Evolutionary conservation across 345 rosid species (phyloP).

Genomic region (Psidium guajava): DNA sequence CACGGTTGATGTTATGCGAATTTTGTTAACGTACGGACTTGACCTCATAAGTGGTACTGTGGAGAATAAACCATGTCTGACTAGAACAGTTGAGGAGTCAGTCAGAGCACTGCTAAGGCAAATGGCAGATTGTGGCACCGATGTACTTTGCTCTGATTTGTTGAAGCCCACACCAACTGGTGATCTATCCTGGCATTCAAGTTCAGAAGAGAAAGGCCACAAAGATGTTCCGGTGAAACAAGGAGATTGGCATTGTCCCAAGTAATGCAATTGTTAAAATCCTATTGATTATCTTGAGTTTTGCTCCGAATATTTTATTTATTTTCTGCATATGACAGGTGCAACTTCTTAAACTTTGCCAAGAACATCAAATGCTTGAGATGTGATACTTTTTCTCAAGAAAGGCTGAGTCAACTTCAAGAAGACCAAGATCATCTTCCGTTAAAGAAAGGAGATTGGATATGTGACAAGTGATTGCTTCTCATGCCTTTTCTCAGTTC

Average conservation of each 20-base stretch:
- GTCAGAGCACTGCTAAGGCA: constrained; percentile 57
- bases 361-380: constrained; percentile 70
- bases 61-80: constrained; percentile 53
- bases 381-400: constrained; percentile 47
- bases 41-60: constrained; percentile 32
- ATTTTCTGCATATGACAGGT: constrained; percentile 26
- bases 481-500: neutral
- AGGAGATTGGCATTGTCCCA: constrained; percentile 79
- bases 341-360: constrained; percentile 77
- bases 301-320: neutral
- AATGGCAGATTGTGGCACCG: constrained; percentile 32
- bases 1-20: constrained; percentile 80
- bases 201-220: constrained; percentile 9
- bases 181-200: neutral
- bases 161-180: constrained; percentile 4
- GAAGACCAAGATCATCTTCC: constrained; percentile 73
- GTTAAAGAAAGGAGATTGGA: constrained; percentile 91
- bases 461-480: constrained; percentile 48
- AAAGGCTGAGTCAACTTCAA: constrained; percentile 43
- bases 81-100: constrained; percentile 53
- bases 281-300: neutral
- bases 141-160: constrained; percentile 18
- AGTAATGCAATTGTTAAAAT: constrained; percentile 24
- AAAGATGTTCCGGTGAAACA: constrained; percentile 35
- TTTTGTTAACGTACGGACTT: constrained; percentile 60